A percentile compares a stretch with the other conserved stretches of the same genome.
phyloP scores from a whole-genome alignment of 2,329 filamentous ascomycete genomes.

The Xylaria sp. region DNA sequence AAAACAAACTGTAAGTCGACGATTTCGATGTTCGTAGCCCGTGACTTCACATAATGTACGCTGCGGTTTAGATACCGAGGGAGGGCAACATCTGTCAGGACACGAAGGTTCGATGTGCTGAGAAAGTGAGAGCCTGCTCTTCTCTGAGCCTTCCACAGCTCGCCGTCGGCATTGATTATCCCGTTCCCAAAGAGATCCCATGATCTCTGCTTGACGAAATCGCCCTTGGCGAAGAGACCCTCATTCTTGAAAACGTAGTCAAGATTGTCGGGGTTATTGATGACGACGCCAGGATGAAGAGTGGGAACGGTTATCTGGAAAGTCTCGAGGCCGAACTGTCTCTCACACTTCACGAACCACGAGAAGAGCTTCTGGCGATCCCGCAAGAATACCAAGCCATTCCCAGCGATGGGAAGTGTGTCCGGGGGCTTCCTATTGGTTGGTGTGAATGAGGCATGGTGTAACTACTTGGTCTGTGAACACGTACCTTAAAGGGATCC shows the following conservation, averaged over 20 bases:
- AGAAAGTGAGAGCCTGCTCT: constrained; percentile 70
- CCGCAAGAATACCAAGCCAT: constrained; percentile 70
- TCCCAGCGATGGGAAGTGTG: constrained; percentile 66
- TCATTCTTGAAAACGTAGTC: constrained; percentile 72
- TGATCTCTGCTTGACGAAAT: constrained; percentile 68
- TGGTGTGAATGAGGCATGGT: constrained; percentile 3
- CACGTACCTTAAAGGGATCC: constrained; percentile 48
- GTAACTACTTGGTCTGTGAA: background rate
- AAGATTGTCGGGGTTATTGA: constrained; percentile 69
- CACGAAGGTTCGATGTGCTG: constrained; percentile 65
- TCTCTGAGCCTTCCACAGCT: constrained; percentile 70
- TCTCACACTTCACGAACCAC: constrained; percentile 71
- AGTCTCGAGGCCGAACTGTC: constrained; percentile 66
- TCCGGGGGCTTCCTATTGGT: constrained; percentile 58
- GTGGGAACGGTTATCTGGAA: constrained; percentile 71
- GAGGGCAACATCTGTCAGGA: constrained; percentile 66
- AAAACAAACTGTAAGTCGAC: constrained; percentile 70
- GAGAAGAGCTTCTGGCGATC: constrained; percentile 68
- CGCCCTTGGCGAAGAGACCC: constrained; percentile 68
- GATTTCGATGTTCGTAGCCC: constrained; percentile 42
- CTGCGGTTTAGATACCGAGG: constrained; percentile 62
- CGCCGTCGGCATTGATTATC: constrained; percentile 74
- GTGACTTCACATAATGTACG: constrained; percentile 52
- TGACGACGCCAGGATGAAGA: constrained; percentile 69
- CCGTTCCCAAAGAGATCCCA: constrained; percentile 73